These are phyloP conservation scores for Yamadazyma triangularis DNA, from an alignment of 1,139 yeast genomes.

Conservation along the genomic window DNA sequence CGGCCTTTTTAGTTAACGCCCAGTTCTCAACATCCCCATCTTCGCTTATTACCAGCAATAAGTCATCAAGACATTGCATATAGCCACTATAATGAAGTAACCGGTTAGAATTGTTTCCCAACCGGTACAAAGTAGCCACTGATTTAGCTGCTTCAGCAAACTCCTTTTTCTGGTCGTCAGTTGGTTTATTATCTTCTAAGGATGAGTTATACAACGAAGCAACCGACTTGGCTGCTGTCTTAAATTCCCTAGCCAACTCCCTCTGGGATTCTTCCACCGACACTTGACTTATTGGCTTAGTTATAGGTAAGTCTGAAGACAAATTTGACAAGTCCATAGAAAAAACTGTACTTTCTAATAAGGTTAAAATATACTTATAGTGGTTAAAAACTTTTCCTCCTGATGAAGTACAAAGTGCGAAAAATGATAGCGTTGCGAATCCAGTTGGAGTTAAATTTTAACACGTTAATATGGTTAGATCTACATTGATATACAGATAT, in stretches of 20 bases:
- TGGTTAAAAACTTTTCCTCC: not conserved
- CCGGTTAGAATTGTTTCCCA: slow-evolving; percentile 43
- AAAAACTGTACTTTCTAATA: too few species aligned
- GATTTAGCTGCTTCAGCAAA: slow-evolving; percentile 63
- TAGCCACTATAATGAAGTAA: slow-evolving; percentile 50
- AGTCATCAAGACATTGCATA: slow-evolving; percentile 52
- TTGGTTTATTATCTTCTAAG: not conserved
- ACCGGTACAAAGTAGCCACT: slow-evolving; percentile 56
- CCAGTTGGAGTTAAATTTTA: too few species aligned
- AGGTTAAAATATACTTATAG: too few species aligned
- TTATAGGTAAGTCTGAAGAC: slow-evolving; percentile 46
- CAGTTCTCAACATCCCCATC: slow-evolving; percentile 51
- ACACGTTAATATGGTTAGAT: slow-evolving; percentile 47
- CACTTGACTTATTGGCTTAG: slow-evolving; percentile 41
- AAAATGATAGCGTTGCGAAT: too few species aligned
- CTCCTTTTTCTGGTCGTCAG: slow-evolving; percentile 31
- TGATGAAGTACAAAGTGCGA: too few species aligned
- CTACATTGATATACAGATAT: slow-evolving; percentile 66
- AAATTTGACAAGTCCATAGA: slow-evolving; percentile 57
- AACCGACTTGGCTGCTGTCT: slow-evolving; percentile 43
- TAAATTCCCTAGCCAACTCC: slow-evolving; percentile 40
- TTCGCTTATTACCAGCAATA: slow-evolving; percentile 41
- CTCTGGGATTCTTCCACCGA: slow-evolving; percentile 39
- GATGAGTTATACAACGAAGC: slow-evolving; percentile 34
- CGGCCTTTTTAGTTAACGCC: slow-evolving; percentile 48